Conservation (phyloP, 179 eudicot species). For the Patellifolia procumbens region DNA sequence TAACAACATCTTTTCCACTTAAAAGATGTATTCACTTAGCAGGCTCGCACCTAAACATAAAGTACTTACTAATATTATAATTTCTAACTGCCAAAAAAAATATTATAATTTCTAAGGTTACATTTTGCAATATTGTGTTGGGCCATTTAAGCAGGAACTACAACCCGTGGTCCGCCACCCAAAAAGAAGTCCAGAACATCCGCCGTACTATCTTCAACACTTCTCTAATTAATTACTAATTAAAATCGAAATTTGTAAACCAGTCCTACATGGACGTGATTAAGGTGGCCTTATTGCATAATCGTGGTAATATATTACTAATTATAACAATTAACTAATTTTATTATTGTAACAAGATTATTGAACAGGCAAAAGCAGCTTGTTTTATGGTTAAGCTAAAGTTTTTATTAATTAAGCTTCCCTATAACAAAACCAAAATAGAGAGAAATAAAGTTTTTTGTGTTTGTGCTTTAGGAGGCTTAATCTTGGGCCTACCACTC, state of each 20-base stretch:
- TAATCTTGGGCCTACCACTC: neutral
- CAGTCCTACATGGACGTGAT: neutral
- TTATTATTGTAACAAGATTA: neutral
- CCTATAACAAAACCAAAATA: neutral
- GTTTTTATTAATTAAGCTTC: neutral
- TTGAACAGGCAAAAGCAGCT: neutral
- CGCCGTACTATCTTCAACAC: slow-evolving; percentile 21
- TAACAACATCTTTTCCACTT: neutral
- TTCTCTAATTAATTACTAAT: neutral
- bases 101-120: neutral
- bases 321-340: no score
- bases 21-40: no score
- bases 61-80: no score
- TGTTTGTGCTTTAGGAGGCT: neutral
- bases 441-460: no score
- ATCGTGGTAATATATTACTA: neutral
- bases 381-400: slow-evolving; percentile 13
- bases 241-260: neutral
- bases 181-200: slow-evolving; percentile 20
- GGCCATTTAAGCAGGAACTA: neutral
- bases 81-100: no score
- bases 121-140: neutral
- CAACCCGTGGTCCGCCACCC: slow-evolving; percentile 15
- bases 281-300: neutral
- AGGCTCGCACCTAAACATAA: no score